Base-by-base conservation (phyloP, 345 rosid genomes). In the Punica granatum region DNA sequence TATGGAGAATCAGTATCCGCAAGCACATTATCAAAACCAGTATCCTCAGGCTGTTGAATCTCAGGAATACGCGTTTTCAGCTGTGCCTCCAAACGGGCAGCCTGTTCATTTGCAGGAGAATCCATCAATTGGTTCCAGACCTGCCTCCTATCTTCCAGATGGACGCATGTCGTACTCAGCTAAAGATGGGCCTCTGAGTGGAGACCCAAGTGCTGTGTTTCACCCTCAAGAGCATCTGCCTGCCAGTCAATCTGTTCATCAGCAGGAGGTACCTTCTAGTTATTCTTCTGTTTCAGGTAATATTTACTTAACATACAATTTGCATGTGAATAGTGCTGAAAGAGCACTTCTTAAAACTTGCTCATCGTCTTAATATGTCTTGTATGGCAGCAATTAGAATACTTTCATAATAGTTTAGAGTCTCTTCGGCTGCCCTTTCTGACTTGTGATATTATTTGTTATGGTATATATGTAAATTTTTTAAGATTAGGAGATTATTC, bases 181-280 rank as follows among this genome's bases (percentile, higher is more conserved):
- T 41, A 81, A 79, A 67, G 83, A 78, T 75, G 88, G 85, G 69
- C 67, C 66, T 64, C 67, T 75, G 33, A 73, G 77, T 75, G 88
- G 83, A 79, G 81, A 73, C 67, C 68, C 82, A 23, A 82, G 68
- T 67, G 72, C 74, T 33, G 76, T 78, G 61, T 73, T 76, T 71
- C 54, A 73, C 48, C 83, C 72, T 75, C 87, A 79, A 79, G 82
- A 80, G 70, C 76, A 75, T 69, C 42, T 71, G 60, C 73, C 85
- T 64, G 66, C 86, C 71, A 76, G 78, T 78, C 78, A 89, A 70
- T 80, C 82, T 79, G 83, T 81, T 90, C 90, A 82, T 88, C 92
- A 72, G 97, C 99, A 92, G 98, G 99, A 95, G 98, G 99, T 92
- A 95, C 88, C 99, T 95, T 95, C 89, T 92, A 88, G 98, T 92